Evolutionary conservation across 2,329 filamentous ascomycete genomes (phyloP).

Genomic region (Xylaria sp.): DNA sequence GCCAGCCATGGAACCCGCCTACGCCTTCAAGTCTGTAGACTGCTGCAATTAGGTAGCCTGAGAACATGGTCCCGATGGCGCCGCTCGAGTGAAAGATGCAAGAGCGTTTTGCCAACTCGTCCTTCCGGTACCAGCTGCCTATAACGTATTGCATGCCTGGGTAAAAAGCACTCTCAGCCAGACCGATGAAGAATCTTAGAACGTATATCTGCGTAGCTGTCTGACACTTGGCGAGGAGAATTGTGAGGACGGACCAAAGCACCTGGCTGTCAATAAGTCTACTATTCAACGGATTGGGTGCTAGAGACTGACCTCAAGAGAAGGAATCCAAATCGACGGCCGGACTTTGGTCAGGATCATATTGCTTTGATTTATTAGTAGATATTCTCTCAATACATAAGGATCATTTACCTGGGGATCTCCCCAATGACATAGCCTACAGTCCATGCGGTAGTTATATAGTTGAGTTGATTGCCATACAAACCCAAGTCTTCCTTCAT

Average conservation of each 20-base stretch:
- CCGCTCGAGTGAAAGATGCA: slow-evolving; percentile 51
- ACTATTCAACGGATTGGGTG: neutral
- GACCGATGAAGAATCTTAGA: slow-evolving; percentile 50
- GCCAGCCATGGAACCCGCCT: slow-evolving; percentile 63
- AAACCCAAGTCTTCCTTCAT: slow-evolving; percentile 57
- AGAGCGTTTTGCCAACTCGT: slow-evolving; percentile 59
- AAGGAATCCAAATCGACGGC: slow-evolving; percentile 52
- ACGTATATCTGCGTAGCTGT: slow-evolving; percentile 50
- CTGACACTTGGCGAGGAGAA: slow-evolving; percentile 49
- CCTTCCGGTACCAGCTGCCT: slow-evolving; percentile 52
- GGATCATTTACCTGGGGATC: slow-evolving; percentile 44
- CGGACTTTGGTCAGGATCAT: slow-evolving; percentile 50
- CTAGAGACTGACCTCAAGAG: slow-evolving; percentile 42
- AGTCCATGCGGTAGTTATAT: slow-evolving; percentile 47
- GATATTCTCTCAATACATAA: neutral
- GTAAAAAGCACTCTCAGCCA: slow-evolving; percentile 47
- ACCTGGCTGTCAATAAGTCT: slow-evolving; percentile 26
- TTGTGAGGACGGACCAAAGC: slow-evolving; percentile 49
- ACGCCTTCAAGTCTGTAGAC: slow-evolving; percentile 60
- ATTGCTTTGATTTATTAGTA: slow-evolving; percentile 43
- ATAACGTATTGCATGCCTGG: slow-evolving; percentile 51
- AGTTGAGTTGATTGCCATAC: slow-evolving; percentile 54
- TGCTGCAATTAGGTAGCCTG: slow-evolving; percentile 64
- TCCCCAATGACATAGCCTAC: slow-evolving; percentile 48
- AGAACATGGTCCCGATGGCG: slow-evolving; percentile 51